Percentiles rank a stretch among this genome's conserved stretches.
phyloP scores from a whole-genome alignment of 352 stramenopile species.

The Nothophytophthora sp. region DNA sequence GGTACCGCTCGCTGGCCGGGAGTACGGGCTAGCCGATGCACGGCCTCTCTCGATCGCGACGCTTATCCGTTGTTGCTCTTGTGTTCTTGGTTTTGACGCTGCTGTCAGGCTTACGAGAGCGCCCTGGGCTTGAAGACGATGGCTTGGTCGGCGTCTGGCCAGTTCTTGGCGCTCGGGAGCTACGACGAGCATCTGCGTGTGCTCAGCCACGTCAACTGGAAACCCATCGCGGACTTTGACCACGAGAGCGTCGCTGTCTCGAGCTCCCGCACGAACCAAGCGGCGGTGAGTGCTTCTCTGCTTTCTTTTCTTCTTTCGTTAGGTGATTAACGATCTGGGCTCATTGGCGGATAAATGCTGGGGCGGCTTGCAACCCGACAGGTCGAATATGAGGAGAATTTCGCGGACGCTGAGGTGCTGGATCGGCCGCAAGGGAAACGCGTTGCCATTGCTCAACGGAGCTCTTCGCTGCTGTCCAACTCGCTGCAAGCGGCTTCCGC shows the following conservation, averaged over 20 bases:
- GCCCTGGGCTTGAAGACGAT: slow-evolving; percentile 74
- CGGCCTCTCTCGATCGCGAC: no score
- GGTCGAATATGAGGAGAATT: slow-evolving; percentile 77
- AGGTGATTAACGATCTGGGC: no score
- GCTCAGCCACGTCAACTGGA: slow-evolving; percentile 79
- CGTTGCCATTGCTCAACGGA: slow-evolving; percentile 40
- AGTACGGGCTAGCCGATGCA: no score
- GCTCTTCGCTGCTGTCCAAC: slow-evolving; percentile 47
- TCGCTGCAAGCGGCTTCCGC: slow-evolving; percentile 62
- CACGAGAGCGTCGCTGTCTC: slow-evolving; percentile 60
- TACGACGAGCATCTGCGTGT: slow-evolving; percentile 81
- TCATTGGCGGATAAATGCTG: neutral
- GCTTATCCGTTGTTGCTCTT: neutral
- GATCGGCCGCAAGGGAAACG: slow-evolving; percentile 65
- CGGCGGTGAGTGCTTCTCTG: slow-evolving; percentile 30
- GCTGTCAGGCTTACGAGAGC: slow-evolving; percentile 73
- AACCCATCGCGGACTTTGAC: slow-evolving; percentile 70
- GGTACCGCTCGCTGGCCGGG: no score
- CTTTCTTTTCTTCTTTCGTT: neutral
- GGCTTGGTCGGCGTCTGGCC: slow-evolving; percentile 73
- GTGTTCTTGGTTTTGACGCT: slow-evolving; percentile 1
- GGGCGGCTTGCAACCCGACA: slow-evolving; percentile 10
- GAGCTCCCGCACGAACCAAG: slow-evolving; percentile 39
- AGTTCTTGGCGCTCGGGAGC: slow-evolving; percentile 79
- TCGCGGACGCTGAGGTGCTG: slow-evolving; percentile 44